These are phyloP conservation scores for Lenwebbia sp. DNA, from an alignment of 345 rosid species.

Conservation along the genomic window DNA sequence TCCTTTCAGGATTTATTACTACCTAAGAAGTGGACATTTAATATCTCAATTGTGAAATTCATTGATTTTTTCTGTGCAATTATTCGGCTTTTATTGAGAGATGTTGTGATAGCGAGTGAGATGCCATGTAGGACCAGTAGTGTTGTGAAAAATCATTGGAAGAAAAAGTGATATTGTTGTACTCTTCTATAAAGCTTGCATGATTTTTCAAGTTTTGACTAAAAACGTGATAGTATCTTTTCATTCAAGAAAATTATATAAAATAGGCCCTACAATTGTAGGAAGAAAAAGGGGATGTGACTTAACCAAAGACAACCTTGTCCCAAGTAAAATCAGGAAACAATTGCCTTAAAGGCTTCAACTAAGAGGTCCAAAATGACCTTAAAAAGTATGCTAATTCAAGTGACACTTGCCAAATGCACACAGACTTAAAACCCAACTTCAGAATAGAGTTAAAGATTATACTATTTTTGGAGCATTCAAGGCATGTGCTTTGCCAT, in stretches of 20 bases:
- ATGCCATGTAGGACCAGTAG: neutral
- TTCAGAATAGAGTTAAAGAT: neutral
- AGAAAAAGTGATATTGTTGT: neutral
- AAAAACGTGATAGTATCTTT: neutral
- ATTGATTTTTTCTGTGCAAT: neutral
- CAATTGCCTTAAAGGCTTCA: neutral
- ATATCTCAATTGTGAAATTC: neutral
- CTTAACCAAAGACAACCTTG: neutral
- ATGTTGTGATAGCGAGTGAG: neutral
- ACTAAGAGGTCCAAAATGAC: neutral
- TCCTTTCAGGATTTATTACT: neutral
- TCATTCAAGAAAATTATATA: neutral
- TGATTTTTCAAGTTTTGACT: neutral
- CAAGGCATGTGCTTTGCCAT: neutral
- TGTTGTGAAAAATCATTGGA: neutral
- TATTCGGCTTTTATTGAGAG: neutral
- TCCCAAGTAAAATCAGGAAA: neutral
- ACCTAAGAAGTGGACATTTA: neutral
- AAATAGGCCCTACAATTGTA: neutral
- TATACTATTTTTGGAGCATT: neutral
- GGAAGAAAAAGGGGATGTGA: neutral
- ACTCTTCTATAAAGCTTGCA: neutral
- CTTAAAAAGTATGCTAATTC: neutral
- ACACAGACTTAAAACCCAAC: neutral
- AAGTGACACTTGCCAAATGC: neutral